phyloP scores from a whole-genome alignment of 2,329 filamentous ascomycete species.

The Pseudogymnoascus sp. region DNA sequence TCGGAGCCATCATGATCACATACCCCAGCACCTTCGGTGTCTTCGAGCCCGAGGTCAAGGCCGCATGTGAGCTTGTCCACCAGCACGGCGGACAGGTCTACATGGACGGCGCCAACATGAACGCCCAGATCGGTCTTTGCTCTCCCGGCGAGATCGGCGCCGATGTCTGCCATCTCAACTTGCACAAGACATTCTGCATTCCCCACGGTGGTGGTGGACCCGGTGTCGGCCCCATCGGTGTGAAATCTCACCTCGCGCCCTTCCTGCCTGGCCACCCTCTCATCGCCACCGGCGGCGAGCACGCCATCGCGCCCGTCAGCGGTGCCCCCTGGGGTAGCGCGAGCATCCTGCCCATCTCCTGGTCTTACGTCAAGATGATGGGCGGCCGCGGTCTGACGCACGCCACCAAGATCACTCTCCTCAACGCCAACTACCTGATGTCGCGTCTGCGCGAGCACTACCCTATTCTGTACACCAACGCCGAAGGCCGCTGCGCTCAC shows the following conservation, averaged over 20 bases:
- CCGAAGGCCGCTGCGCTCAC: slow-evolving; percentile 80
- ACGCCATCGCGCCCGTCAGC: slow-evolving; percentile 62
- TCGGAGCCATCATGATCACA: slow-evolving; percentile 93
- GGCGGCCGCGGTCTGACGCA: slow-evolving; percentile 72
- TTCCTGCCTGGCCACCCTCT: slow-evolving; percentile 65
- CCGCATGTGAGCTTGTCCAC: slow-evolving; percentile 79
- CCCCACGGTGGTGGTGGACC: slow-evolving; percentile 92
- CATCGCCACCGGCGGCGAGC: slow-evolving; percentile 44
- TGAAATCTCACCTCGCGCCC: slow-evolving; percentile 68
- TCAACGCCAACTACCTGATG: slow-evolving; percentile 96
- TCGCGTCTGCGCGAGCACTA: slow-evolving; percentile 79
- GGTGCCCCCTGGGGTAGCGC: slow-evolving; percentile 82
- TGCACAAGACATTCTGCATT: slow-evolving; percentile 99
- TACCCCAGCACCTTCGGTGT: slow-evolving; percentile 94
- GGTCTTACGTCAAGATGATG: slow-evolving; percentile 95
- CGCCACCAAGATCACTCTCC: slow-evolving; percentile 83
- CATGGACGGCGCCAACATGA: slow-evolving; percentile 99
- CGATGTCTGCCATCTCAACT: slow-evolving; percentile 92
- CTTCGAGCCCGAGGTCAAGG: slow-evolving; percentile 82
- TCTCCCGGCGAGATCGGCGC: slow-evolving; percentile 92
- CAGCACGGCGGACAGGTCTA: slow-evolving; percentile 86
- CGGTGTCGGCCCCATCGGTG: slow-evolving; percentile 88
- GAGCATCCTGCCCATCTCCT: slow-evolving; percentile 87
- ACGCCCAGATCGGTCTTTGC: slow-evolving; percentile 91
- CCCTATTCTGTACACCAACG: slow-evolving; percentile 87